Evolutionary conservation across 306 rosid genomes (phyloP), one percentile per base, ranked within the genome.

Genomic region (Cicer arietinum): DNA sequence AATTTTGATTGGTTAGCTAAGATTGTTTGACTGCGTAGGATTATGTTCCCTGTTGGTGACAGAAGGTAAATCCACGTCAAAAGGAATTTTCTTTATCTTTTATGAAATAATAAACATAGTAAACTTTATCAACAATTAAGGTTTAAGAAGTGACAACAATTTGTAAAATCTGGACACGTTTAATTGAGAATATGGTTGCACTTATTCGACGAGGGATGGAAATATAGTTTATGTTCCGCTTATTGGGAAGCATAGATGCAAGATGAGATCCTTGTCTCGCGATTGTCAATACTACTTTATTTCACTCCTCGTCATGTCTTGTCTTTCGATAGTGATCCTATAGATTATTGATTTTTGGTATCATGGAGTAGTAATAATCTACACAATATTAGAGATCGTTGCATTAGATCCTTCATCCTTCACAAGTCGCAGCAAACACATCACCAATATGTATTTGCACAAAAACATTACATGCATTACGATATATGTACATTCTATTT

Each of bases 241-340:
- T 16, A 54, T 66, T 80, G 12, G 79, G 73, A 67, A 76, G 74
- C 73, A 80, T 45, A 20, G 73, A 54, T 75, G 56, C 82, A 76
- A 44, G 44, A 52, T 58, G 65, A 76, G 75, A 75, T 79, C 58
- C 73, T 22, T 71, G 79, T 79, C 81, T 37, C 60, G 37, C 3
- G 35, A 12, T 53, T 67, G 22, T 76, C 77, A 37, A 48, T 30
- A 30, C 37, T 3, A 30, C 37, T 30, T 35, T 35, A 50, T 52
- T 50, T 71, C 62, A n/a, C 51, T 73, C 73, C 20, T 75, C 46
- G 6, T 72, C 61, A 6, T 45, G 51, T 63, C 37, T 14, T 35
- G 39, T 35, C 14, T 13, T 60, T 77, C 43, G 43, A 35, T 1
- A 39, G 14, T 51, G 6, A 30, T 59, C n/a, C 10, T 40, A 44